Conservation (phyloP, 1,284 basidiomycete species). For the Cutaneotrichosporon cyanovorans region DNA sequence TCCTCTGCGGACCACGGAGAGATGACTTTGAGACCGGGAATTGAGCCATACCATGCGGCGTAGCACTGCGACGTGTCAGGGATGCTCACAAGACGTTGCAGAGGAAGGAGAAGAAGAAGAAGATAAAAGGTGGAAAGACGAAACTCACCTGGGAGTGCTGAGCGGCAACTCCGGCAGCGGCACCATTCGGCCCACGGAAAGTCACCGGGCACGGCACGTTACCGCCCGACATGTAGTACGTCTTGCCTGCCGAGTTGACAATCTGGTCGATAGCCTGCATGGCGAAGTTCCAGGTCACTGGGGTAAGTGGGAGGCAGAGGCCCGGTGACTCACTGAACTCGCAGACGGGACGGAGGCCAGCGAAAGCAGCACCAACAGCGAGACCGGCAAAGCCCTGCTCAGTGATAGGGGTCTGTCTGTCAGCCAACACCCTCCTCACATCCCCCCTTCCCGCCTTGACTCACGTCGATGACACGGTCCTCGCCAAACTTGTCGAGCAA, state of each 20-base stretch:
- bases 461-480: conserved; percentile 85
- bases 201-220: conserved; percentile 96
- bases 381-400: conserved; percentile 99
- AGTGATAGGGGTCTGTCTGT: conserved; percentile 72
- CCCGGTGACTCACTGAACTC: conserved; percentile 65
- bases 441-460: too few species aligned
- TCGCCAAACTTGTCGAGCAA: conserved; percentile 99
- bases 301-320: neutral
- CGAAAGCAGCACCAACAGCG: conserved; percentile 87
- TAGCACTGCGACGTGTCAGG: conserved; percentile 55
- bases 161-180: conserved; percentile 91
- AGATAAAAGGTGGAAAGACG: neutral
- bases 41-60: conserved; percentile 87
- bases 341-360: conserved; percentile 92
- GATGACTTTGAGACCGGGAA: conserved; percentile 96
- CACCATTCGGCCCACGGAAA: conserved; percentile 99
- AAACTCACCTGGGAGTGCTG: conserved; percentile 56
- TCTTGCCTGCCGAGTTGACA: conserved; percentile 99
- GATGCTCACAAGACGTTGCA: neutral
- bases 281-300: conserved; percentile 46
- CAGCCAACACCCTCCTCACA: too few species aligned
- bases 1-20: conserved; percentile 97
- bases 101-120: neutral
- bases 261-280: conserved; percentile 94
- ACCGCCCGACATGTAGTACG: conserved; percentile 99